Evolutionary conservation across 495 filamentous ascomycete species (phyloP).

Genomic region (Hypoxylon crocopeplum): DNA sequence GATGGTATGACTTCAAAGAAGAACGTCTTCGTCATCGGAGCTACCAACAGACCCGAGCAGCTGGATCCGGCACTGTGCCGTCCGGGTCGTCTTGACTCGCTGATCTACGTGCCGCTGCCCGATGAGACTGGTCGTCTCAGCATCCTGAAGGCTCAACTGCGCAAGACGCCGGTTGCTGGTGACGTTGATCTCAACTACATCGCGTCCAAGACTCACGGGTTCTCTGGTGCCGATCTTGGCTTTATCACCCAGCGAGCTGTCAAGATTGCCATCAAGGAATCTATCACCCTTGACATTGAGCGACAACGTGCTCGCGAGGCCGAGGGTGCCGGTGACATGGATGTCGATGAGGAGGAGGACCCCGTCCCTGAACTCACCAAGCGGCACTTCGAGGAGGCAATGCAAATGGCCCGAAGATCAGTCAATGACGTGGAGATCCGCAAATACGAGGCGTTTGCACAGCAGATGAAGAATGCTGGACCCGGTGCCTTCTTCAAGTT

Average conservation of each 20-base stretch:
- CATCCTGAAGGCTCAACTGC: slow-evolving; percentile 95
- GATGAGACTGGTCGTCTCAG: slow-evolving; percentile 84
- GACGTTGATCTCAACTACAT: slow-evolving; percentile 93
- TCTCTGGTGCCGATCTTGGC: slow-evolving; percentile 99
- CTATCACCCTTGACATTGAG: slow-evolving; percentile 90
- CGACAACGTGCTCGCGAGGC: slow-evolving; percentile 86
- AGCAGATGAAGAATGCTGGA: slow-evolving; percentile 97
- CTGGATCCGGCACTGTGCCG: slow-evolving; percentile 97
- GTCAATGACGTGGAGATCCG: slow-evolving; percentile 97
- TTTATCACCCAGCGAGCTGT: slow-evolving; percentile 98
- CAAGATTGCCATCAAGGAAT: slow-evolving; percentile 98
- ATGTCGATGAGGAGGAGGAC: slow-evolving; percentile 87
- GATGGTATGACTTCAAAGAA: slow-evolving; percentile 99
- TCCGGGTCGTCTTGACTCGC: slow-evolving; percentile 96
- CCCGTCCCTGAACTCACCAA: slow-evolving; percentile 96
- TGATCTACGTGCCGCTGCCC: slow-evolving; percentile 96
- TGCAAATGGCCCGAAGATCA: slow-evolving; percentile 89
- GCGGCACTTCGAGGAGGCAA: slow-evolving; percentile 98
- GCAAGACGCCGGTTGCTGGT: slow-evolving; percentile 90
- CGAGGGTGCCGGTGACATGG: slow-evolving; percentile 79
- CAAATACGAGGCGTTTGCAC: slow-evolving; percentile 96
- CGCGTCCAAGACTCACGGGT: slow-evolving; percentile 96
- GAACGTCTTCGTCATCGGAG: slow-evolving; percentile 99
- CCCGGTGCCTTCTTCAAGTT: slow-evolving; percentile 97
- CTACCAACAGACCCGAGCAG: slow-evolving; percentile 98